Conservation (phyloP, 257 asterid species). For the Jacaranda mimosifolia region DNA sequence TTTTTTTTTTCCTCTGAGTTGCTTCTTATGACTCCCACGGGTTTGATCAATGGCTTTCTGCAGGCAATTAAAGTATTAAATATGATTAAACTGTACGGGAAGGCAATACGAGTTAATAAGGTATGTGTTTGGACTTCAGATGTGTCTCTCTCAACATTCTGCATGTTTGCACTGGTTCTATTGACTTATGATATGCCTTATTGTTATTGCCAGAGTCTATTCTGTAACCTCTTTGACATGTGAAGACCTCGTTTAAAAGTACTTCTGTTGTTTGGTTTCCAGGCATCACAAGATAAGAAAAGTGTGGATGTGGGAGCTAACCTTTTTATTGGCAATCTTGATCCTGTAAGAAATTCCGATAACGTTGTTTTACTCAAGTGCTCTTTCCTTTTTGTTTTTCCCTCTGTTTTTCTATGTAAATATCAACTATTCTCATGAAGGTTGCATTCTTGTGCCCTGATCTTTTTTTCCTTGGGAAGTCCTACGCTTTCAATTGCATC, state of each 20-base stretch:
- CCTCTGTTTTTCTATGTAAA: background rate
- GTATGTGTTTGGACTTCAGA: constrained; percentile 43
- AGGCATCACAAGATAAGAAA: constrained; percentile 99
- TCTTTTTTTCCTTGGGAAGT: background rate
- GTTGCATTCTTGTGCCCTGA: background rate
- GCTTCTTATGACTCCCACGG: constrained; percentile 13
- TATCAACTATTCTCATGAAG: background rate
- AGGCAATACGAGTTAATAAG: constrained; percentile 93
- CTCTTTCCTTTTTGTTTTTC: background rate
- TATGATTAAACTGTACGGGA: constrained; percentile 90
- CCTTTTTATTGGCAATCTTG: constrained; percentile 95
- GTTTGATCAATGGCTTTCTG: constrained; percentile 37
- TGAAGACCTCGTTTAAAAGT: constrained; percentile 1
- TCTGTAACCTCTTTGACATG: background rate
- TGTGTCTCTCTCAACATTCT: constrained; percentile 1
- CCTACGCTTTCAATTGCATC: constrained; percentile 8
- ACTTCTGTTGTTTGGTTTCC: constrained; percentile 24
- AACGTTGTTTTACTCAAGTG: background rate
- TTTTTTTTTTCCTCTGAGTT: too few species aligned
- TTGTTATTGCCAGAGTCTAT: background rate
- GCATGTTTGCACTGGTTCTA: constrained; percentile 3
- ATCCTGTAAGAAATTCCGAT: constrained; percentile 72
- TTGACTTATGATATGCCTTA: constrained; percentile 5
- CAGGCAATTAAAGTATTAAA: constrained; percentile 96
- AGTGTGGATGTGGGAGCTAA: constrained; percentile 98